Conservation (phyloP, 176 grass and related monocot genomes). For the Themeda triandra region DNA sequence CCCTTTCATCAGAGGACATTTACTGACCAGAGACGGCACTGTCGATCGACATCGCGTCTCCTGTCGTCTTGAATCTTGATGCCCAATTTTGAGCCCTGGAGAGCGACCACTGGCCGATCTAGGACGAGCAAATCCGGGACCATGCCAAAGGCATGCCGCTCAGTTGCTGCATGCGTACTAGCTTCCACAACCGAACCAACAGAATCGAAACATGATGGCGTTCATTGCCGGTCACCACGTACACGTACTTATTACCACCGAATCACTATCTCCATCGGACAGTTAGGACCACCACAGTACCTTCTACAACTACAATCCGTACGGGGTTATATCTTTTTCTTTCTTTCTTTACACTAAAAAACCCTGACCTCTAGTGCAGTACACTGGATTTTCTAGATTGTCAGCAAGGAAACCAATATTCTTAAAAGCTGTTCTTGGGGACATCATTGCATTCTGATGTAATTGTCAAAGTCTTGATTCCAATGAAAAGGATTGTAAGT, state of each 20-base stretch:
- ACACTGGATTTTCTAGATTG: neutral
- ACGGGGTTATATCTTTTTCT: neutral
- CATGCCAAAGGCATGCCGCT: neutral
- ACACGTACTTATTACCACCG: neutral
- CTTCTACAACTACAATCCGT: neutral
- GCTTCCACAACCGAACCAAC: neutral
- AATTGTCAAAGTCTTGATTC: neutral
- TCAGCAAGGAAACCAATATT: neutral
- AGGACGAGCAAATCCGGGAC: neutral
- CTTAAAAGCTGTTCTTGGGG: neutral
- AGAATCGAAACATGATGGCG: neutral
- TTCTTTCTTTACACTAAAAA: neutral
- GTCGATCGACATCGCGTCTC: neutral
- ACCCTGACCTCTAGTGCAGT: too few species aligned
- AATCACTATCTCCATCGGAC: neutral
- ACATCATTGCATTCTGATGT: neutral
- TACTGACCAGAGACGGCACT: neutral
- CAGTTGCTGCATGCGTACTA: neutral
- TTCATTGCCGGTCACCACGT: neutral
- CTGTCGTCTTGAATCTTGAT: neutral
- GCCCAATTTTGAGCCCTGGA: neutral
- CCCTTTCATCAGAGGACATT: neutral
- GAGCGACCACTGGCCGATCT: neutral
- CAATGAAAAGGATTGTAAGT: neutral
- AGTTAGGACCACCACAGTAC: neutral